Evolutionary conservation across 768 basidiomycete genomes (phyloP).

Genomic region (Lentinula boryana): DNA sequence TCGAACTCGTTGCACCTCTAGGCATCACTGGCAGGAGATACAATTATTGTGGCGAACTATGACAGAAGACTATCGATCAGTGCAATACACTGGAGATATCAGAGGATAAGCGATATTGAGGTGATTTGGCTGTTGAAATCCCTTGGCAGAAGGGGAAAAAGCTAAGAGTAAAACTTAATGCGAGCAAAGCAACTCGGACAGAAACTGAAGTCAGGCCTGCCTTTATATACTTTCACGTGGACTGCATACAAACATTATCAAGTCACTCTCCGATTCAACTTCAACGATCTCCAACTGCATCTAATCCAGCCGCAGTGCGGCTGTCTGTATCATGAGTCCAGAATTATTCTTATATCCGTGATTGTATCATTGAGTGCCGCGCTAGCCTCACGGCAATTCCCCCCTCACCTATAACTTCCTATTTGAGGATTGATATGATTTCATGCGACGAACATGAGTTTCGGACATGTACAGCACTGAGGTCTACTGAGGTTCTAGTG

Average conservation of each 20-base stretch:
- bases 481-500: no score
- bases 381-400: no score
- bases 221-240: neutral
- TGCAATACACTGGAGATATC: neutral
- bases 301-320: no score
- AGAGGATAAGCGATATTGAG: neutral
- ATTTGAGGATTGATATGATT: no score
- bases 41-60: neutral
- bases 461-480: no score
- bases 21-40: slow-evolving; percentile 45
- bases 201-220: neutral
- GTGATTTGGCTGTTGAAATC: neutral
- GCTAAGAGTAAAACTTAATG: neutral
- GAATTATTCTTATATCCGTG: no score
- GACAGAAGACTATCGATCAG: neutral
- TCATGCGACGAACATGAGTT: no score
- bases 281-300: neutral
- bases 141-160: neutral
- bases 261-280: neutral
- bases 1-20: slow-evolving; percentile 38
- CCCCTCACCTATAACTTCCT: no score
- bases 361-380: no score
- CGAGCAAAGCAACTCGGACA: neutral
- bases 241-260: neutral
- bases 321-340: neutral